Percentiles rank a stretch among this genome's conserved stretches.
Evolutionary conservation across 176 grass and related monocot species (phyloP).

Genomic region (Aegilops bicornis): DNA sequence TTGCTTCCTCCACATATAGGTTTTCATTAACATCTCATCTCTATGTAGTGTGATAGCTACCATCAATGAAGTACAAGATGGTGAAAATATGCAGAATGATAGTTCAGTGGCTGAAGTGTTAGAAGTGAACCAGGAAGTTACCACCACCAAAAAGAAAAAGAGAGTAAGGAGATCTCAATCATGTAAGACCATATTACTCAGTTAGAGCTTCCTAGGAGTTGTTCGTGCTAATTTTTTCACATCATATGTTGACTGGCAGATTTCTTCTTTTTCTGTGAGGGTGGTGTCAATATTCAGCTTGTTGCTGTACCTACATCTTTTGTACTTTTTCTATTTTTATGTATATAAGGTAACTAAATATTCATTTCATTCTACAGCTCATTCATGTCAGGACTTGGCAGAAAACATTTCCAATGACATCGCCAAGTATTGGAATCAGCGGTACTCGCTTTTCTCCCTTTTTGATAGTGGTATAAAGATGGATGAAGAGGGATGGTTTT

Average conservation of each 20-base stretch:
- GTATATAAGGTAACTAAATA: background rate
- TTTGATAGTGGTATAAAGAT: constrained; percentile 91
- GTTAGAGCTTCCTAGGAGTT: constrained; percentile 33
- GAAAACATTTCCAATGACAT: constrained; percentile 50
- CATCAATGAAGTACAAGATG: constrained; percentile 33
- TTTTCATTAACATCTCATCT: constrained; percentile 34
- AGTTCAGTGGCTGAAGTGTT: constrained; percentile 22
- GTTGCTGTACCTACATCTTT: background rate
- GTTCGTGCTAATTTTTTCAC: constrained; percentile 20
- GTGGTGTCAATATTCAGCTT: constrained; percentile 3
- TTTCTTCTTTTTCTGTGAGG: constrained; percentile 16
- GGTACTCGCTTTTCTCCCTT: constrained; percentile 85
- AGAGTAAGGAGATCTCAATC: constrained; percentile 72
- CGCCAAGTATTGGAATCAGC: constrained; percentile 86
- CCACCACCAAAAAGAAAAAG: constrained; percentile 62
- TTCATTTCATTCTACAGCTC: constrained; percentile 34
- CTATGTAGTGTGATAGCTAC: constrained; percentile 47
- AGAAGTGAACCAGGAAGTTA: constrained; percentile 32
- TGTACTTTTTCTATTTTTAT: constrained; percentile 23
- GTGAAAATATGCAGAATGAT: constrained; percentile 36
- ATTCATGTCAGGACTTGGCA: constrained; percentile 36
- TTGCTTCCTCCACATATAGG: constrained; percentile 3
- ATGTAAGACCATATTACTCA: constrained; percentile 55
- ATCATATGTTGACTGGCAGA: constrained; percentile 8
- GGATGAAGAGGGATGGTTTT: constrained; percentile 99